Evolutionary conservation across 345 rosid species (phyloP).

Genomic region (Populus deltoides): DNA sequence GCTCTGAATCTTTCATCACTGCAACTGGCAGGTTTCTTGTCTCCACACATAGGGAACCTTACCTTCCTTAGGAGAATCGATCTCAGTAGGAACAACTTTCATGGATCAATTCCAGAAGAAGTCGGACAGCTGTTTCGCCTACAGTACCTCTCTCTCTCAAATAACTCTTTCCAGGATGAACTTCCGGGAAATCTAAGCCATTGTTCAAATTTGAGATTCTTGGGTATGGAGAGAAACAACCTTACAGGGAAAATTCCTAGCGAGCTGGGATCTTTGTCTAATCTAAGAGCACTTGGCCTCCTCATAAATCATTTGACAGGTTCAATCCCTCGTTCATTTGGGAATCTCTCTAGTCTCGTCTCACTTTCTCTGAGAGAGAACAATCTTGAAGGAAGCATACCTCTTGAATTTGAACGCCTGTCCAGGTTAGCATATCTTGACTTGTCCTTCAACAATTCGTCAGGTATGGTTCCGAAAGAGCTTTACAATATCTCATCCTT

Average conservation of each 20-base stretch:
- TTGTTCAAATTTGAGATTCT: neutral
- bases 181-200: neutral
- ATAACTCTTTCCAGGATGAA: conserved; percentile 1
- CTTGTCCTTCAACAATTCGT: neutral
- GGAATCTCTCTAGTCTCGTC: conserved; percentile 2
- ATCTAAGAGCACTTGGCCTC: neutral
- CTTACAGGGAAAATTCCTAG: conserved; percentile 9
- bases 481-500: neutral
- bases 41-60: conserved; percentile 26
- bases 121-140: conserved; percentile 19
- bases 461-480: neutral
- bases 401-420: neutral
- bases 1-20: neutral
- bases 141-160: neutral
- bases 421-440: neutral
- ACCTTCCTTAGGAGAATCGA: neutral
- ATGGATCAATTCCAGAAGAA: conserved; percentile 8
- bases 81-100: conserved; percentile 1
- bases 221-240: neutral
- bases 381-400: neutral
- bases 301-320: neutral
- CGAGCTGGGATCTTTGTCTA: neutral
- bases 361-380: neutral
- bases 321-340: conserved; percentile 10
- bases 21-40: conserved; percentile 21